Conservation (phyloP, 2,329 filamentous ascomycete genomes). For the Fonsecaea erecta region DNA sequence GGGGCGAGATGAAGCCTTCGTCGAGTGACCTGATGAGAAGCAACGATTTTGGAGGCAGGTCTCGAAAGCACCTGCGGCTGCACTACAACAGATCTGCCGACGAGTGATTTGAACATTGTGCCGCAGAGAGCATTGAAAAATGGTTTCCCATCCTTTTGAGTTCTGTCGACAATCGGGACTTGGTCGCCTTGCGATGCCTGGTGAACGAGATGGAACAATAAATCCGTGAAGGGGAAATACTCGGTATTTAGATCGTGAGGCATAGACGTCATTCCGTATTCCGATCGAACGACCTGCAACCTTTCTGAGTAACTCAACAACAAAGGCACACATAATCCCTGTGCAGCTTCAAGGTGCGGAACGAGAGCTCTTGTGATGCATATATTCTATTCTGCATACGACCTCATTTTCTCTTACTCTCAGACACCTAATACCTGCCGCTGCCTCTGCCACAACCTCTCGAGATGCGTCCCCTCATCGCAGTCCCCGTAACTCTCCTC, state of each 20-base stretch:
- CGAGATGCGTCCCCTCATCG: constrained; percentile 51
- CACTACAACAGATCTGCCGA: constrained; percentile 19
- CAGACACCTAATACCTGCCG: not conserved
- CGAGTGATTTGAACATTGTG: constrained; percentile 30
- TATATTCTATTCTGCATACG: not conserved
- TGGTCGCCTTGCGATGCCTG: not conserved
- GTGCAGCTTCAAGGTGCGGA: not conserved
- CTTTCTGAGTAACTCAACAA: constrained; percentile 7
- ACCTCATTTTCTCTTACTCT: not conserved
- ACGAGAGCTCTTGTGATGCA: not conserved
- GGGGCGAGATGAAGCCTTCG: constrained; percentile 59
- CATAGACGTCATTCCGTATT: not conserved
- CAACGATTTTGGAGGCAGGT: not conserved
- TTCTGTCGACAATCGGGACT: not conserved
- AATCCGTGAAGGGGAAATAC: not conserved
- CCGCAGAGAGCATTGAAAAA: not conserved
- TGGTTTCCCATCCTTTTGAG: constrained; percentile 2
- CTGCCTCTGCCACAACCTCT: too few species aligned
- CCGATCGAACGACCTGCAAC: not conserved
- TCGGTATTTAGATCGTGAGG: not conserved
- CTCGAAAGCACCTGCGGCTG: not conserved
- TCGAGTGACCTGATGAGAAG: constrained; percentile 1
- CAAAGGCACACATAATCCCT: constrained; percentile 18
- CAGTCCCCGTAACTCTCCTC: constrained; percentile 55
- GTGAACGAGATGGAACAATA: not conserved